Conservation (phyloP, 768 basidiomycete species). For the Tylopilus subfusipes region DNA sequence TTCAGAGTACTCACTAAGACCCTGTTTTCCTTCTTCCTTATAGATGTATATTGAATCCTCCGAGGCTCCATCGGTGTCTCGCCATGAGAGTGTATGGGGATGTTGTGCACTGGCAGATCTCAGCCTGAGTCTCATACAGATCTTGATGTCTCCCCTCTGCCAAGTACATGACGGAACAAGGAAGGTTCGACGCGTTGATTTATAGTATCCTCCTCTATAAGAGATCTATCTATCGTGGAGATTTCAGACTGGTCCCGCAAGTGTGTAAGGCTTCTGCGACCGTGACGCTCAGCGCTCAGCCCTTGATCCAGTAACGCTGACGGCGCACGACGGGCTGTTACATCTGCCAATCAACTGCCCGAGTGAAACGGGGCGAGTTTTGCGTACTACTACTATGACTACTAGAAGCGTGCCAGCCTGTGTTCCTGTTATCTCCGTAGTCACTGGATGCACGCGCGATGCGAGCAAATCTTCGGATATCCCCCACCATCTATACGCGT, state of each 20-base stretch:
- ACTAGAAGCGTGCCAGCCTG: no score
- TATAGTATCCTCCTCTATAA: no score
- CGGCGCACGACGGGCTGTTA: no score
- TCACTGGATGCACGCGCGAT: neutral
- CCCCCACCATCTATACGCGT: no score
- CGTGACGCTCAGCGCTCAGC: neutral
- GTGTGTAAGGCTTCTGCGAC: neutral
- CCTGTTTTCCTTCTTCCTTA: neutral
- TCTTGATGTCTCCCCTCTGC: neutral
- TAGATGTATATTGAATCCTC: neutral
- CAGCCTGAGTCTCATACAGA: neutral
- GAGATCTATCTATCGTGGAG: neutral
- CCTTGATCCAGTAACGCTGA: neutral
- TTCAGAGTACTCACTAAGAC: no score
- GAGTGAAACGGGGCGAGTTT: neutral
- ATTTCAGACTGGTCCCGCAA: neutral
- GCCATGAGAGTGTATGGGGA: no score
- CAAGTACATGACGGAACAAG: neutral
- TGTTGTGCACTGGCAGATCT: neutral
- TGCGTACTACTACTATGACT: neutral
- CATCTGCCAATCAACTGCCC: neutral
- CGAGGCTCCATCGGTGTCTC: no score
- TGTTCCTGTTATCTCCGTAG: neutral
- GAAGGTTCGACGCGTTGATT: neutral
- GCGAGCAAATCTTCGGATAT: neutral